phyloP scores from a whole-genome alignment of 176 grass and related monocot species.

The Lolium perenne region DNA sequence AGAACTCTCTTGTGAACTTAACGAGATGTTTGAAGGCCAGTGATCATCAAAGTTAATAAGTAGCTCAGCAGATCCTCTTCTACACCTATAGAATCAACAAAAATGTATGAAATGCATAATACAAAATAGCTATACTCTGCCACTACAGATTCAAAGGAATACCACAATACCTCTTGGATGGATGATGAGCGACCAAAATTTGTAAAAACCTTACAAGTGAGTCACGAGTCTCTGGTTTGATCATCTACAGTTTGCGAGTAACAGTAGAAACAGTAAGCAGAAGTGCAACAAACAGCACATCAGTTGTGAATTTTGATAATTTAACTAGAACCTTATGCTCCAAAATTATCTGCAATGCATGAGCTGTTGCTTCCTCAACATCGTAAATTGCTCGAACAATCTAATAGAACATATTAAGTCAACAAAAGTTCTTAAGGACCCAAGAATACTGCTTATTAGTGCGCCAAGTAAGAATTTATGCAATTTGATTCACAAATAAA shows the following conservation, averaged over 20 bases:
- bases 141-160: conserved; percentile 26
- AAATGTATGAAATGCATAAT: conserved; percentile 1
- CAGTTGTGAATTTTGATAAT: conserved; percentile 28
- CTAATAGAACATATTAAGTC: conserved; percentile 48
- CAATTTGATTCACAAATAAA: conserved; percentile 26
- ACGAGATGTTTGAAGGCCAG: conserved; percentile 78
- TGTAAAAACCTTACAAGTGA: conserved; percentile 89
- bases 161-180: conserved; percentile 85
- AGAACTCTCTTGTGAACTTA: conserved; percentile 57
- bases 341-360: conserved; percentile 89
- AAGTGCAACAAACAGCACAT: conserved; percentile 13
- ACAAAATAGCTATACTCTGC: conserved; percentile 16
- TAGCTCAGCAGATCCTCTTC: conserved; percentile 84
- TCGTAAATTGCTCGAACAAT: conserved; percentile 89
- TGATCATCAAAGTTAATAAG: conserved; percentile 91
- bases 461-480: background rate
- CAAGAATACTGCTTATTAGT: background rate
- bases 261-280: conserved; percentile 29
- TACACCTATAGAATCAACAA: conserved; percentile 65
- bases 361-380: conserved; percentile 91
- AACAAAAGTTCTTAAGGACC: conserved; percentile 35
- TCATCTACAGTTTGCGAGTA: conserved; percentile 71
- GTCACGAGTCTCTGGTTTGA: conserved; percentile 75
- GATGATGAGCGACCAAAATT: conserved; percentile 95
- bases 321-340: conserved; percentile 75